Evolutionary conservation across 2,329 filamentous ascomycete species (phyloP).

Genomic region (Plectosphaerella cucumerina): DNA sequence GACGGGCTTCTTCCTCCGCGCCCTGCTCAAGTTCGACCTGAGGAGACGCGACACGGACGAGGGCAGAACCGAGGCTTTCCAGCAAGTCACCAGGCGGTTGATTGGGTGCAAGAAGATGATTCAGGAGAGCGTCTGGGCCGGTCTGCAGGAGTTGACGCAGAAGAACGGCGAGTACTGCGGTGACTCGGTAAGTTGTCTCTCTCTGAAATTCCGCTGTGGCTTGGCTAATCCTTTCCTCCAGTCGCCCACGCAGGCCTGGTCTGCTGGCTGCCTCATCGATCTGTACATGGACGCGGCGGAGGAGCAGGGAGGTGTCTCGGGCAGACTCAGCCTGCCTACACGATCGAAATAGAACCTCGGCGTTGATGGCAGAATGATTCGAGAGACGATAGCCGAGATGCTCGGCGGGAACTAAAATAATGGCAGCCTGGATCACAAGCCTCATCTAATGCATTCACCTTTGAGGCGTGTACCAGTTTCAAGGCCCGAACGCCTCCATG

Average conservation of each 20-base stretch:
- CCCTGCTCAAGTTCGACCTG: conserved; percentile 86
- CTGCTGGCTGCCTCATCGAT: conserved; percentile 88
- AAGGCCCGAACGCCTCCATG: too few relatives aligned
- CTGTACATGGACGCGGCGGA: conserved; percentile 85
- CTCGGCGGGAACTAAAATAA: background rate
- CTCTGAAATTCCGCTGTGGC: background rate
- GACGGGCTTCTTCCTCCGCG: conserved; percentile 89
- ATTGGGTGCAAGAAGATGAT: conserved; percentile 84
- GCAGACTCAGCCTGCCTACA: conserved; percentile 15
- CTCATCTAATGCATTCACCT: too few relatives aligned
- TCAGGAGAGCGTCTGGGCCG: conserved; percentile 77
- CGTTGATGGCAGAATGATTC: background rate
- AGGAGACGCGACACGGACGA: conserved; percentile 58
- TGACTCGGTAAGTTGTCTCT: conserved; percentile 71
- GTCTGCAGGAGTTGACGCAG: conserved; percentile 88
- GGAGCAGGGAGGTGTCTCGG: conserved; percentile 31
- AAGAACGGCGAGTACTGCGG: conserved; percentile 77
- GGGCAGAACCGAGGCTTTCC: conserved; percentile 81
- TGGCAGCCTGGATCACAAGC: too few relatives aligned
- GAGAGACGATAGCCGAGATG: background rate
- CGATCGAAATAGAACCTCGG: conserved; percentile 11
- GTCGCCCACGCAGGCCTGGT: conserved; percentile 96
- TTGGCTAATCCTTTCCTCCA: conserved; percentile 28
- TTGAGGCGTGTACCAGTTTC: too few relatives aligned
- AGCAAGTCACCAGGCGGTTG: conserved; percentile 84